Conservation (phyloP, 2,329 filamentous ascomycete species). For the Penicillium psychrosexuale region DNA sequence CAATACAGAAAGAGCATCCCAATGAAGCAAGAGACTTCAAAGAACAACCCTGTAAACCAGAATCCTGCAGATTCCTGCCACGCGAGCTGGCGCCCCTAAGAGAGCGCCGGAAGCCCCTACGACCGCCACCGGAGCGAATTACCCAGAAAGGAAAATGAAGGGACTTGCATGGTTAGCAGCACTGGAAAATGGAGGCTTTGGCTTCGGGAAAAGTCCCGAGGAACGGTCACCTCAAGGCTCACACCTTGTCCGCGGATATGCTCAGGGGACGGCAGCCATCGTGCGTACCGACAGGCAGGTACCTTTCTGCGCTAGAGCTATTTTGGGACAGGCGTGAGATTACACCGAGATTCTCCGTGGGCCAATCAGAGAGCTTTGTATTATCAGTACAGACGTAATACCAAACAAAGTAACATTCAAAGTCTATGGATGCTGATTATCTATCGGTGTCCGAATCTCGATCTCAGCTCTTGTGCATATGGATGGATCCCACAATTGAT, state of each 20-base stretch:
- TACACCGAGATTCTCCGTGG: conserved; percentile 24
- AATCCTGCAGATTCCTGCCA: background rate
- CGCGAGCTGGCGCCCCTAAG: background rate
- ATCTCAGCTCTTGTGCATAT: background rate
- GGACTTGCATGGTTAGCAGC: background rate
- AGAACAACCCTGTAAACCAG: background rate
- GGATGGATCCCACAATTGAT: conserved; percentile 7
- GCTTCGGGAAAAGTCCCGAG: background rate
- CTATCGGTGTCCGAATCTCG: background rate
- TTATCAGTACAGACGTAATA: background rate
- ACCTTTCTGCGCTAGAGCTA: conserved; percentile 12
- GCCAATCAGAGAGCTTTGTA: conserved; percentile 11
- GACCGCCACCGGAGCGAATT: background rate
- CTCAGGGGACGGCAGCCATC: background rate
- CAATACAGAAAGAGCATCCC: background rate
- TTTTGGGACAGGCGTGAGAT: background rate
- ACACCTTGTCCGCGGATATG: background rate
- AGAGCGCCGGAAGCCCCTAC: background rate
- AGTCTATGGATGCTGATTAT: background rate
- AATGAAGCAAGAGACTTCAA: background rate
- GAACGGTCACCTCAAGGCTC: background rate
- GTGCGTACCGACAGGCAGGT: conserved; percentile 16
- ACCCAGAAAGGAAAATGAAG: background rate
- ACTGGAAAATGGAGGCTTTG: background rate
- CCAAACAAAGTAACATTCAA: background rate